Evolutionary conservation across 805 yeast species (phyloP), one percentile per base, ranked within the genome.

Genomic region (Suhomyces canberraensis): DNA sequence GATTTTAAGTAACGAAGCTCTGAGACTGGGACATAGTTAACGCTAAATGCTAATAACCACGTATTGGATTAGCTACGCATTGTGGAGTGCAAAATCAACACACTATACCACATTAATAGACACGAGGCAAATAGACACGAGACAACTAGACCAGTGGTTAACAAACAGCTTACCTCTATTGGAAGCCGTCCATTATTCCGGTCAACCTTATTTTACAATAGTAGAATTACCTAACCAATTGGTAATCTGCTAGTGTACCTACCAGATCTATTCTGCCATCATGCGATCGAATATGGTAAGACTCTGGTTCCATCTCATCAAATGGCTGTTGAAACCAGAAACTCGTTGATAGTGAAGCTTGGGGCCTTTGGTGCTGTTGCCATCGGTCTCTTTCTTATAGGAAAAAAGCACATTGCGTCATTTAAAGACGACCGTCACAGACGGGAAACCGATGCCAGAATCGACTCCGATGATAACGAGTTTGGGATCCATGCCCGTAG

Each of bases 241-340:
- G n/a, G n/a, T n/a, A 16, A 27, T 9, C 15, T 27, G 30, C 8
- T 14, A 13, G 24, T 14, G 24, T 6, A 7, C 31, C 5, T 6
- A 16, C 11, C 18, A 26, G 5, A 7, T 13, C 18, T 26, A 14
- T 26, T 15, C 16, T 14, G n/a, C n/a, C n/a, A n/a, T n/a, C 16
- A 26, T 11, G 11, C 7, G 18, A 16, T 26, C 29, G 18, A 17
- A 11, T 31, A n/a, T 20, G 20, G 35, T 13, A 11, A 29, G 22
- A 13, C 19, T 14, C 24, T 17, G 20, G 13, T 27, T 6, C 32
- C 18, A 29, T 29, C 21, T 15, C 11, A 6, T 6, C 31, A n/a
- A n/a, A 45, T 45, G 49, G 34, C 38, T 17, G 59, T 58, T 47
- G 73, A 67, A 46, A 66, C 72, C 2, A 55, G 61, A 44, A 54